Base-by-base conservation (phyloP, 1,284 basidiomycete species). In the Xanthoconium separans region DNA sequence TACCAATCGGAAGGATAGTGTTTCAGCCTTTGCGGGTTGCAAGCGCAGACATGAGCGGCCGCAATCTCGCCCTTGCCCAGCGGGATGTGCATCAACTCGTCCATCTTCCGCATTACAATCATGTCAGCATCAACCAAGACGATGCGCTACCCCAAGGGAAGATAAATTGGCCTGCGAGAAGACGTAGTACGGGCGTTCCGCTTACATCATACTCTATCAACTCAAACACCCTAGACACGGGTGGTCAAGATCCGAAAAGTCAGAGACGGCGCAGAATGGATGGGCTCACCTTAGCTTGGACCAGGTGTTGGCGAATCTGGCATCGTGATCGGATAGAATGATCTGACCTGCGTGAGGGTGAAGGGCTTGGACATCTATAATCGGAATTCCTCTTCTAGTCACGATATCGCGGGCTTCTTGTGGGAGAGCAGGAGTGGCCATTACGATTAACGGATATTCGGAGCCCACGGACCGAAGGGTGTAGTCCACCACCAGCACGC, bases 1-100 rank as follows among this genome's bases (percentile, higher is more conserved):
- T 63, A 93, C 95, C 95, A 98, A 68, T 97, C 93, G 6, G 67
- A 63, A 3, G 96, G 95, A 70, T 98, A 98, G 65, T 95, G 91
- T 1, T 78, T 61, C 41, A 95, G 73, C 65, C 84, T 86, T 50
- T 85, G 83, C 10, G 95, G 95, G 68, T 98, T 98, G 77, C 95
- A 98, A 2, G 94, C 88, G 67, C 95, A 98, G 9, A 85, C 95
- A 60, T 95, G 95, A 0, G 77, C 81, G 0, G 93, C 93, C 3
- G 91, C 93, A 55, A 98, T 95, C 70, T 85, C 83, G 61, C 84
- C 88, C 22, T 66, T 62, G 6, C 80, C 81, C 2, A 94, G 73
- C 11, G 83, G 78, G 29, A 92, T 63, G 22, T 85, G 78, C 75
- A 98, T 86, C 47, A 98, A 77, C 58, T 96, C 94, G 71, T 98